Evolutionary conservation across 1,284 basidiomycete genomes (phyloP), one percentile per base, ranked within the genome.

Genomic region (Entoloma clypeatum): DNA sequence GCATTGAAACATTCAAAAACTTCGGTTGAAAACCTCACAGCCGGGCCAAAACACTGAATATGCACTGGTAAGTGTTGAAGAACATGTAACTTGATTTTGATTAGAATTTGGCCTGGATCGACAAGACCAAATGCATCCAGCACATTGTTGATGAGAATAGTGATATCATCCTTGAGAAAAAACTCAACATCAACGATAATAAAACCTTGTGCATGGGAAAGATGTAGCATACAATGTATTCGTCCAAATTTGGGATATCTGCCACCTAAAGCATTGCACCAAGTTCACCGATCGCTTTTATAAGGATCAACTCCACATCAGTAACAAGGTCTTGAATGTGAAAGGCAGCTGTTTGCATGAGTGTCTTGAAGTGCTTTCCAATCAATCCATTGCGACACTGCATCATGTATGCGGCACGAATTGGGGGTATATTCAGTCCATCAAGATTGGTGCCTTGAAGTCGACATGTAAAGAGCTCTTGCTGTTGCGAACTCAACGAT

Each of bases 1-100:
- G 52, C 51, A 49, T 71, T 69, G 45, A 56, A 71, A 10, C 53
- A 62, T 43, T 70, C 64, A 42, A 62, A 69, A 2, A 52, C 36
- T 43, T 71, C 67, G 0, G 65, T 67, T 3, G 59, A 54, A 28
- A 50, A 58, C 5, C n/a, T 19, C 13, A 40, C 8, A 14, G 24
- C 21, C 14, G 30, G 28, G 8, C 38, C 26, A 10, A 25, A 32
- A 6, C 21, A 11, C 13, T 22, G 25, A 10, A 40, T 25, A 32
- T 40, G 55, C 0, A 57, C 50, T 0, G 41, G 33, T 6, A 64
- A 26, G 38, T 70, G 66, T 0, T 49, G 14, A 0, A 71, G 54
- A 21, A 65, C 41, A 44, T 69, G 66, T 2, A 67, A 47, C 44
- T 70, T 69, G 18, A 44, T 41, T 43, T 70, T 68, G n/a, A 27